A percentile compares a stretch with the other conserved stretches of the same genome.
These are phyloP conservation scores for Fusarium odoratissimum DNA, from an alignment of 2,329 filamentous ascomycete species.

Conservation along the genomic window DNA sequence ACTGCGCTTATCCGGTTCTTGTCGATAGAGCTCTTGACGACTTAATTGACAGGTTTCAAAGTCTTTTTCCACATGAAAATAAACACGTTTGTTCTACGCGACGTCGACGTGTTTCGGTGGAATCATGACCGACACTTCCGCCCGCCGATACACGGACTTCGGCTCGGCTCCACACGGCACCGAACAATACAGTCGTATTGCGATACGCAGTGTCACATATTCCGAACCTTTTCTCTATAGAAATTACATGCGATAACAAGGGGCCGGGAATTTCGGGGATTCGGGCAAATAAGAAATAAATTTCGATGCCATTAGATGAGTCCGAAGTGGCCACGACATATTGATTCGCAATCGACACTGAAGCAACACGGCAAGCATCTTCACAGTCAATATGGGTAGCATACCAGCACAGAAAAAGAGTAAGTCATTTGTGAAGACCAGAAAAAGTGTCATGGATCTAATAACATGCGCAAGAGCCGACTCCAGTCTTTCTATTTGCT, in stretches of 20 bases:
- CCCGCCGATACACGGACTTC: background rate
- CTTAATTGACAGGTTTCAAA: too few species aligned
- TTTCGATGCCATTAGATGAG: background rate
- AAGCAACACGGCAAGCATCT: background rate
- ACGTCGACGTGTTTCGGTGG: background rate
- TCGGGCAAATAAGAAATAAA: background rate
- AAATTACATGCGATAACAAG: accelerated
- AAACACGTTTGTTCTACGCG: background rate
- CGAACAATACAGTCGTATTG: background rate
- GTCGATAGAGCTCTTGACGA: too few species aligned
- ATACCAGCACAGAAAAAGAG: background rate
- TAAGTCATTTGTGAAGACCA: background rate
- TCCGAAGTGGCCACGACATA: background rate
- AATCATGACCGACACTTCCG: background rate
- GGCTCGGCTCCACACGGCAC: background rate
- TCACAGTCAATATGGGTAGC: background rate
- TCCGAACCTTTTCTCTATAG: background rate
- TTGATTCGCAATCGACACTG: too few species aligned
- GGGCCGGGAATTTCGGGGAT: accelerated
- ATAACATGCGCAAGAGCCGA: background rate
- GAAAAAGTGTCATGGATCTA: accelerated
- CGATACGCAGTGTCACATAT: accelerated
- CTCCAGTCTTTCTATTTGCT: constrained; percentile 31
- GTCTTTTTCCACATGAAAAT: accelerated
- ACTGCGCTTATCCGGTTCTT: background rate